These are phyloP conservation scores for Paecilomyces sp. DNA, from an alignment of 2,329 filamentous ascomycete species.

Conservation along the genomic window DNA sequence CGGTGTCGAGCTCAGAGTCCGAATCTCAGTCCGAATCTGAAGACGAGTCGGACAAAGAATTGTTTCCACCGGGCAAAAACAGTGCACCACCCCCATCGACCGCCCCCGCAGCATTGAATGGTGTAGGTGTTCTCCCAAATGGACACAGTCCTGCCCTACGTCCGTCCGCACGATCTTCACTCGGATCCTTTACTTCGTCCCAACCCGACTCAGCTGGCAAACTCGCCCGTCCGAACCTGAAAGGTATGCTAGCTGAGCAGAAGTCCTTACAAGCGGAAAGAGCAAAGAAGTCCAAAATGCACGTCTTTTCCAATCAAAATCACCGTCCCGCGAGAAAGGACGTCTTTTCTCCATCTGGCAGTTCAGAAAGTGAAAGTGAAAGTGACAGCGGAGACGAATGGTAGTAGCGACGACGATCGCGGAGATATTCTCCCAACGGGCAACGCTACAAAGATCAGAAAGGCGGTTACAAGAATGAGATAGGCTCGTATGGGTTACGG, in stretches of 20 bases:
- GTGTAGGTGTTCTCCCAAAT: not conserved
- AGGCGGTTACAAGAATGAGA: not conserved
- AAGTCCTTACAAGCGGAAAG: not conserved
- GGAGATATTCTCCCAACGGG: constrained; percentile 19
- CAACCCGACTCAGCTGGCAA: not conserved
- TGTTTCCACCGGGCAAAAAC: not conserved
- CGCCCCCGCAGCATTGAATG: not conserved
- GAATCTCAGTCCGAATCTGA: constrained; percentile 5
- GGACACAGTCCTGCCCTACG: not conserved
- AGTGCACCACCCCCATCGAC: not conserved
- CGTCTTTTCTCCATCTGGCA: not conserved
- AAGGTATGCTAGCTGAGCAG: not conserved
- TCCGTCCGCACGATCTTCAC: not conserved
- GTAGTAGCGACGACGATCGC: constrained; percentile 7
- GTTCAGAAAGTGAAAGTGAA: constrained; percentile 6
- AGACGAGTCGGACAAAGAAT: constrained; percentile 10
- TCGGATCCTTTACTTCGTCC: not conserved
- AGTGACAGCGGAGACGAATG: constrained; percentile 6
- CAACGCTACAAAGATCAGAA: constrained; percentile 8
- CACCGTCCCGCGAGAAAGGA: not conserved
- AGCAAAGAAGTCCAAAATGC: not conserved
- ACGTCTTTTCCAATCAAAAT: not conserved
- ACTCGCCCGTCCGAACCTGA: not conserved
- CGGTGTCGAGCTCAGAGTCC: not conserved
- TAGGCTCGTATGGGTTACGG: not conserved